Evolutionary conservation across 164 flowering plant species (phyloP).

Genomic region (Euptelea pleiosperma): DNA sequence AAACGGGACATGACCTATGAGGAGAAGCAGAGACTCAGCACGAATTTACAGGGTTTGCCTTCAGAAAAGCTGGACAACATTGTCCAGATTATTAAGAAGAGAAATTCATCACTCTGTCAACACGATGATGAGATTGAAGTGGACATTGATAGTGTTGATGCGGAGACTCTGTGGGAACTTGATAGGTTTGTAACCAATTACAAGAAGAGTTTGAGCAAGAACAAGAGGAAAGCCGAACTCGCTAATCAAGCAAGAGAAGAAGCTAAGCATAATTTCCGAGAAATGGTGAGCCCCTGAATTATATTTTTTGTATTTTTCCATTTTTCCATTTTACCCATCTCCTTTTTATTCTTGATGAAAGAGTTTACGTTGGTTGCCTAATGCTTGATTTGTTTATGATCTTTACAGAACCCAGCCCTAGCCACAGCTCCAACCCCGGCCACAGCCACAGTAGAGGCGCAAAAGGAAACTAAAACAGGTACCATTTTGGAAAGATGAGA

Average conservation of each 20-base stretch:
- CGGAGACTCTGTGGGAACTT: slow-evolving; percentile 90
- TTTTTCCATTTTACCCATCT: not conserved
- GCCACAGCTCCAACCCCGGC: slow-evolving; percentile 13
- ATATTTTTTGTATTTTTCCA: not conserved
- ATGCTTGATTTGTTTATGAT: not conserved
- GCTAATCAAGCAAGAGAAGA: slow-evolving; percentile 36
- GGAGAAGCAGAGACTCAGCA: slow-evolving; percentile 79
- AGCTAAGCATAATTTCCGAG: slow-evolving; percentile 20
- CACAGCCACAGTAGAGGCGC: slow-evolving; percentile 18
- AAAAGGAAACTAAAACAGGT: slow-evolving; percentile 42
- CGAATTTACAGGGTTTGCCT: slow-evolving; percentile 65
- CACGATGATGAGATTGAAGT: slow-evolving; percentile 88
- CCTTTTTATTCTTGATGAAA: not conserved
- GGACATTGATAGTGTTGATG: slow-evolving; percentile 78
- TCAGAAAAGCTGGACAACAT: slow-evolving; percentile 72
- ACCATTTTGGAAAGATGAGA: not conserved
- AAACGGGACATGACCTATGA: slow-evolving; percentile 79
- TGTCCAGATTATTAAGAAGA: slow-evolving; percentile 77
- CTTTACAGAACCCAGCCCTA: slow-evolving; percentile 34
- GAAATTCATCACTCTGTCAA: slow-evolving; percentile 59
- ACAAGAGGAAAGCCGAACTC: slow-evolving; percentile 52
- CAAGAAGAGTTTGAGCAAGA: slow-evolving; percentile 61
- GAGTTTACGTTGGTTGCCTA: not conserved
- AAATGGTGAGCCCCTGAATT: slow-evolving; percentile 24
- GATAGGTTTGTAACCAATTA: slow-evolving; percentile 70